phyloP scores from a whole-genome alignment of 2,329 filamentous ascomycete species.

The Aspergillus glaucus region DNA sequence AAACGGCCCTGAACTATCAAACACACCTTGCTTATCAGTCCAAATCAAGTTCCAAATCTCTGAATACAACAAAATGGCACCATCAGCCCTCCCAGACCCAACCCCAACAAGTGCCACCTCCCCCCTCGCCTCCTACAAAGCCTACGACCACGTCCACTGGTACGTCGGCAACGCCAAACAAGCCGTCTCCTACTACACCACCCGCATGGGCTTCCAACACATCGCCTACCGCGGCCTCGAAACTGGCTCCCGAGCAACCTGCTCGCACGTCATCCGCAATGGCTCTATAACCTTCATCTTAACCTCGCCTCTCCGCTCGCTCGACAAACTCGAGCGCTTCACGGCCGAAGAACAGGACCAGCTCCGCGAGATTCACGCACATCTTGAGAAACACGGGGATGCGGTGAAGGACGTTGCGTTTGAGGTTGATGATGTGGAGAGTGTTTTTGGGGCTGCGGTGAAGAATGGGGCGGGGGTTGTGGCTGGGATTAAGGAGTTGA shows the following conservation, averaged over 20 bases:
- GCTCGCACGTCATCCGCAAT: conserved; percentile 64
- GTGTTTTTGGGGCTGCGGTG: conserved; percentile 70
- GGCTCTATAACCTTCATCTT: conserved; percentile 39
- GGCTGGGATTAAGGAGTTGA: conserved; percentile 49
- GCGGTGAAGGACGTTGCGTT: conserved; percentile 94
- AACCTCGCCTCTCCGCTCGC: conserved; percentile 49
- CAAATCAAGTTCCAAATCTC: neutral
- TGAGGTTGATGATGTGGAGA: conserved; percentile 82
- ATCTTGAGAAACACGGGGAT: conserved; percentile 83
- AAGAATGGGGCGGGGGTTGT: conserved; percentile 38
- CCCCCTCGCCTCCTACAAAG: conserved; percentile 50
- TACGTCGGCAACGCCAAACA: conserved; percentile 97
- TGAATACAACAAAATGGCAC: conserved; percentile 18
- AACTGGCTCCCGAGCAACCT: conserved; percentile 72
- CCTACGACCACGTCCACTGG: conserved; percentile 92
- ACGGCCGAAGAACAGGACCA: conserved; percentile 54
- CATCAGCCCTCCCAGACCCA: conserved; percentile 25
- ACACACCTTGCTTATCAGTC: no score
- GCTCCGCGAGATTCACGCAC: conserved; percentile 69
- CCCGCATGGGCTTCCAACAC: conserved; percentile 76
- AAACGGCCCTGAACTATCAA: no score
- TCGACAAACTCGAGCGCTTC: conserved; percentile 55
- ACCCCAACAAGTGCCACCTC: conserved; percentile 11
- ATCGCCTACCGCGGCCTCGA: conserved; percentile 84
- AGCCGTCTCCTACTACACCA: conserved; percentile 80